Conservation (phyloP, 208 protist genomes). For the Tritrichomonas foetus region DNA sequence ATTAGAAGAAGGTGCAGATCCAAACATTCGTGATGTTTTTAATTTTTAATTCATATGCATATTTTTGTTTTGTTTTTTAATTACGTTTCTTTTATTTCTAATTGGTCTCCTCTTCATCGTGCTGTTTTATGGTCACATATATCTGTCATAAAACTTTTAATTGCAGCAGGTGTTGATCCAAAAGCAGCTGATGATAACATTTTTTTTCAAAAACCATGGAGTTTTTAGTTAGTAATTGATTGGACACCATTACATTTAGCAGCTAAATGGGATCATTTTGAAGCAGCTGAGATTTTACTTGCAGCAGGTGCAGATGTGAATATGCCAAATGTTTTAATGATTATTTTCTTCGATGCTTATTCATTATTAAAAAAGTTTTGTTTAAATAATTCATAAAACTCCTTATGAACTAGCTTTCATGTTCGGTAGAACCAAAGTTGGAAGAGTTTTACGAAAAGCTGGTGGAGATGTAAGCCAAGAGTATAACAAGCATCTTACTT, state of each 20-base stretch:
- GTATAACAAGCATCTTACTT: not conserved
- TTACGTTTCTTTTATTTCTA: too few species aligned
- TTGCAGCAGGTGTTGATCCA: not conserved
- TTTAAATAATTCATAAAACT: not conserved
- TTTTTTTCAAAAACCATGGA: not conserved
- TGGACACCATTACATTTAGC: not conserved
- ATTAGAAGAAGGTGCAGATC: not conserved
- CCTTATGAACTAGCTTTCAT: not conserved
- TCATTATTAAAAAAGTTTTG: not conserved
- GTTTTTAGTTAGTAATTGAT: too few species aligned
- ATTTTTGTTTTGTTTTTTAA: too few species aligned
- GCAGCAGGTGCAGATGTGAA: not conserved
- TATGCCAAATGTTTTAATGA: not conserved
- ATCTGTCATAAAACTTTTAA: not conserved
- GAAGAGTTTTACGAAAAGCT: not conserved
- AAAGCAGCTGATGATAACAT: not conserved
- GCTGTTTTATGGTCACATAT: slow-evolving; percentile 4
- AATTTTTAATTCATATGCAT: too few species aligned
- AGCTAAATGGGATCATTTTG: slow-evolving; percentile 35
- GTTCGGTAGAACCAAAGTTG: not conserved
- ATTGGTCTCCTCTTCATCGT: not conserved
- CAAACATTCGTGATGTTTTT: not conserved
- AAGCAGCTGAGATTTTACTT: not conserved
- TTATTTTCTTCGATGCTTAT: too few species aligned
- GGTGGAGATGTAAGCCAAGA: not conserved